These are phyloP conservation scores for Bacidia rubella DNA, from an alignment of 495 filamentous ascomycete species.

Conservation along the genomic window DNA sequence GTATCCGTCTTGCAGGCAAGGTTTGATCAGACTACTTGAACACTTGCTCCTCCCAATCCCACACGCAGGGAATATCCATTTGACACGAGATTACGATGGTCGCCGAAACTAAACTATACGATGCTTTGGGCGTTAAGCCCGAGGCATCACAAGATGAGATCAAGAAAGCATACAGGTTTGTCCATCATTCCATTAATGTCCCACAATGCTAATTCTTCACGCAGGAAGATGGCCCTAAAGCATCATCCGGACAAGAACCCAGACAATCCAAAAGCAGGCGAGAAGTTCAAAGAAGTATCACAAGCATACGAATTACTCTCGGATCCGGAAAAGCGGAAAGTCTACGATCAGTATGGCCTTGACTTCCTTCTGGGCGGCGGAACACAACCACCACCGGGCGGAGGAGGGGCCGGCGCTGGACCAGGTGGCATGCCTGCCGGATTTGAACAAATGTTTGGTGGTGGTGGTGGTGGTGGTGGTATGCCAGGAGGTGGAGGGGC, in stretches of 20 bases:
- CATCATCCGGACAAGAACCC: slow-evolving; percentile 97
- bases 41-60: no score
- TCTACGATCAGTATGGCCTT: slow-evolving; percentile 88
- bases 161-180: slow-evolving; percentile 89
- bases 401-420: slow-evolving; percentile 36
- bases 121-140: slow-evolving; percentile 60
- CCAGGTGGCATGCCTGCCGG: slow-evolving; percentile 38
- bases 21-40: no score
- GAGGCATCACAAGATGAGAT: slow-evolving; percentile 82
- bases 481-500: slow-evolving; percentile 35
- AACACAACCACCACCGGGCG: slow-evolving; percentile 48
- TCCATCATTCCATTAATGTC: slow-evolving; percentile 5
- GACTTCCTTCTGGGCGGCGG: slow-evolving; percentile 87
- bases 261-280: slow-evolving; percentile 65
- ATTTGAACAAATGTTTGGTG: slow-evolving; percentile 9
- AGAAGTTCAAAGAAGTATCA: slow-evolving; percentile 91
- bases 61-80: no score
- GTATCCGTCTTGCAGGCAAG: no score
- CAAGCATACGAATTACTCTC: slow-evolving; percentile 97
- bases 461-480: slow-evolving; percentile 48
- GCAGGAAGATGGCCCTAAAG: slow-evolving; percentile 77
- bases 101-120: slow-evolving; percentile 77
- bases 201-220: background rate
- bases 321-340: slow-evolving; percentile 92
- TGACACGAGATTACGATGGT: no score